phyloP scores from a whole-genome alignment of 805 yeast genomes.

The Myxozyma nipponensis region DNA sequence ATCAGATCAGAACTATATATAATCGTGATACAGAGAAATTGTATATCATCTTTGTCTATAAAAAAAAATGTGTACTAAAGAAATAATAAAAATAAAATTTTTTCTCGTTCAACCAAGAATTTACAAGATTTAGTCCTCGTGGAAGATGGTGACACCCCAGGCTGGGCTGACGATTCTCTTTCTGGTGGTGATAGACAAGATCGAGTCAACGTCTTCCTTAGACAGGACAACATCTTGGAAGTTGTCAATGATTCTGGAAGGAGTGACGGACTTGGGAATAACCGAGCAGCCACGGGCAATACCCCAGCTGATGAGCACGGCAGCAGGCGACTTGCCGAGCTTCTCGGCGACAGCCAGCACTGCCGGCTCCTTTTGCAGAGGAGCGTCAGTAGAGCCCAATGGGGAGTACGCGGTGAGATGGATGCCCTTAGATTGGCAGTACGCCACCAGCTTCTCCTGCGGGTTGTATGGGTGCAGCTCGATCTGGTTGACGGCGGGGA shows the following conservation, averaged over 20 bases:
- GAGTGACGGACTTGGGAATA: constrained; percentile 68
- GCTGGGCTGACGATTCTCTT: constrained; percentile 23
- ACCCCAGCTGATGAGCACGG: constrained; percentile 55
- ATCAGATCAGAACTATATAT: no score
- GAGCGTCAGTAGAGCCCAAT: constrained; percentile 48
- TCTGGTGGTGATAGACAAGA: constrained; percentile 30
- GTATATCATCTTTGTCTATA: no score
- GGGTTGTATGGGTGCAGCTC: constrained; percentile 75
- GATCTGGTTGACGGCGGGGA: constrained; percentile 71
- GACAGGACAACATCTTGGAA: constrained; percentile 42
- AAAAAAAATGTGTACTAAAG: no score
- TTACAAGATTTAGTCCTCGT: constrained; percentile 11
- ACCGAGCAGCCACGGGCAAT: constrained; percentile 57
- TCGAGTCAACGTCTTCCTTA: constrained; percentile 42
- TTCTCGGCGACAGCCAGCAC: constrained; percentile 55
- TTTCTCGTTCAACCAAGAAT: neutral
- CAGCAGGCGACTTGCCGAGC: constrained; percentile 49
- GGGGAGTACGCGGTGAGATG: constrained; percentile 75
- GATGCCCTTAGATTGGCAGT: constrained; percentile 51
- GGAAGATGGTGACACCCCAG: constrained; percentile 27
- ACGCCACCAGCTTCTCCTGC: constrained; percentile 57
- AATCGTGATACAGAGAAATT: no score
- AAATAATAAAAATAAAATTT: no score
- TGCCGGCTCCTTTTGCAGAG: constrained; percentile 43
- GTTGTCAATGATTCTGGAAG: constrained; percentile 52